These are phyloP conservation scores for Dictyostelium capitatum DNA, from an alignment of 78 protist species.

Conservation along the genomic window DNA sequence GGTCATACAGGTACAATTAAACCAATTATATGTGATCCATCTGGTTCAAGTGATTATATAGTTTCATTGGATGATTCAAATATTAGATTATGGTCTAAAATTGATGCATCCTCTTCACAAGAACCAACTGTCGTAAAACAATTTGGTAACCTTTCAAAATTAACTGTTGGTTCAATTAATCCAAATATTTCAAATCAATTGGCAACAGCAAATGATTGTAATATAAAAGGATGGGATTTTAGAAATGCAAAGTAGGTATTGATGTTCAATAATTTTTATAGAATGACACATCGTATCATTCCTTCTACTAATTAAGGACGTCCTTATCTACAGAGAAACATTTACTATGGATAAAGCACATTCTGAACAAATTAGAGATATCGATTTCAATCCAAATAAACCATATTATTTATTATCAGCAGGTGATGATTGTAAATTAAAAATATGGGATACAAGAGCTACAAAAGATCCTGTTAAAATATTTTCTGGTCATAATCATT, in stretches of 20 bases:
- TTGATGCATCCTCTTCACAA: not conserved
- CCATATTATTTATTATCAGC: conserved; percentile 64
- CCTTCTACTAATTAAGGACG: no score
- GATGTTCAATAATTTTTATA: not conserved
- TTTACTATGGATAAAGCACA: conserved; percentile 76
- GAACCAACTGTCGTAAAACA: conserved; percentile 40
- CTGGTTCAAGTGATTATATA: conserved; percentile 64
- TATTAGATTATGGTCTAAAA: conserved; percentile 56
- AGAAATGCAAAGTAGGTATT: conserved; percentile 61
- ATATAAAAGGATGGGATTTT: conserved; percentile 82
- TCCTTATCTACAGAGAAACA: conserved; percentile 62
- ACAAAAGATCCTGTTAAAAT: conserved; percentile 51
- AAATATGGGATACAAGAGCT: conserved; percentile 81
- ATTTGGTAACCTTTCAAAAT: conserved; percentile 52
- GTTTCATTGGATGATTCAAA: conserved; percentile 58
- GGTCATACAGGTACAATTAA: conserved; percentile 68
- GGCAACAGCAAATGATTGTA: conserved; percentile 75
- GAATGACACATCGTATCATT: not conserved
- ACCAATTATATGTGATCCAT: conserved; percentile 81
- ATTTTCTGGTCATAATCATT: conserved; percentile 77
- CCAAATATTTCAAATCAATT: conserved; percentile 70
- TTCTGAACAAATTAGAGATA: conserved; percentile 63
- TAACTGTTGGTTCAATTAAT: conserved; percentile 64
- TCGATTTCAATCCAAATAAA: conserved; percentile 82
- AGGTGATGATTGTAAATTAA: conserved; percentile 81